Evolutionary conservation across 2,329 filamentous ascomycete genomes (phyloP).

Genomic region (Orbilia oligospora): DNA sequence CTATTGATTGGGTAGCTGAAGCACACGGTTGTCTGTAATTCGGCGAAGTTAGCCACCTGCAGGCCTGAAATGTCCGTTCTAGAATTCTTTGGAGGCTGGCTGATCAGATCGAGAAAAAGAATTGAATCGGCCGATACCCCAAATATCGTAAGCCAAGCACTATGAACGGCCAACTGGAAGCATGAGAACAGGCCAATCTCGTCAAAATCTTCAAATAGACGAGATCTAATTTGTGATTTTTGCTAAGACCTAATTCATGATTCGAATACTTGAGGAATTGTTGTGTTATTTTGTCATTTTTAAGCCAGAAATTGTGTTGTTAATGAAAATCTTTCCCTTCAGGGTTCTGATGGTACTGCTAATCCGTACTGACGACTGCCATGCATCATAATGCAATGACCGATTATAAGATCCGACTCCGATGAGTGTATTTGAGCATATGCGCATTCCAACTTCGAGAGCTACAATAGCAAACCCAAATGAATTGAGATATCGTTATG

Average conservation of each 20-base stretch:
- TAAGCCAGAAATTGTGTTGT: constrained; percentile 23
- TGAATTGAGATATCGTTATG: background rate
- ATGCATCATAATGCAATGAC: background rate
- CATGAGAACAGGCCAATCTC: background rate
- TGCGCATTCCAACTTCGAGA: background rate
- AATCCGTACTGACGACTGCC: background rate
- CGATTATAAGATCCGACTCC: background rate
- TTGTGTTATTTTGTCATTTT: constrained; percentile 29
- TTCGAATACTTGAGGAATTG: no score
- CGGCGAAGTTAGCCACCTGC: background rate
- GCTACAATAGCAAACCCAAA: background rate
- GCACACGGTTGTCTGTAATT: background rate
- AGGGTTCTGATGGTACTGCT: no score
- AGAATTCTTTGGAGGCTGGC: background rate
- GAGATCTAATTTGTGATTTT: background rate
- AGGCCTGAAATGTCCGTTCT: no score
- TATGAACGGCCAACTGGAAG: background rate
- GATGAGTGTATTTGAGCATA: no score
- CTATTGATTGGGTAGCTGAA: background rate
- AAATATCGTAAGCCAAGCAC: background rate
- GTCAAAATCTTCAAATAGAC: background rate
- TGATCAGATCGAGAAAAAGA: background rate
- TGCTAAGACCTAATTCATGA: background rate
- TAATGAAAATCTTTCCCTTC: constrained; percentile 1
- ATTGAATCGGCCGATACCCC: background rate